Evolutionary conservation across 345 rosid species (phyloP).

Genomic region (Gossypium arboreum): DNA sequence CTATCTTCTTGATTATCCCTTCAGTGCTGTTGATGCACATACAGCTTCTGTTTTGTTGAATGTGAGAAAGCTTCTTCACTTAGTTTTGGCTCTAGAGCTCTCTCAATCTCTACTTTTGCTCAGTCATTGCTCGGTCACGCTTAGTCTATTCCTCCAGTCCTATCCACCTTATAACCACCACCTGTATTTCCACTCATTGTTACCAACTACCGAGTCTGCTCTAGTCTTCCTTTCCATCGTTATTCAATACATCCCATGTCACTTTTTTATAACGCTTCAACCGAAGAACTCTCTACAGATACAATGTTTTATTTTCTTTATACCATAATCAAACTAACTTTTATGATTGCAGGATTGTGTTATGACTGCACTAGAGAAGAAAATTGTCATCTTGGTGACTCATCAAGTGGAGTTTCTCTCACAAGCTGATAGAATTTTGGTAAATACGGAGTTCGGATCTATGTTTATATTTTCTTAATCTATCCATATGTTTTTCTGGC

Average conservation of each 20-base stretch:
- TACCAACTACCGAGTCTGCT: no score
- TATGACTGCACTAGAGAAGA: constrained; percentile 43
- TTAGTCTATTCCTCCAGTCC: no score
- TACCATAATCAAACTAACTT: not conserved
- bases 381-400: constrained; percentile 73
- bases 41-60: constrained; percentile 66
- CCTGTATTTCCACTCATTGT: no score
- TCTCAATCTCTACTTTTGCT: no score
- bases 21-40: constrained; percentile 82
- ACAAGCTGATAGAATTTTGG: constrained; percentile 56
- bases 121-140: no score
- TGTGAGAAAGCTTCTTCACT: constrained; percentile 34
- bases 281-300: constrained; percentile 22
- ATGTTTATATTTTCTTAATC: not conserved
- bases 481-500: constrained; percentile 3
- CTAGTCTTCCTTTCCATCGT: no score
- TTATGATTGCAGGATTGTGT: constrained; percentile 62
- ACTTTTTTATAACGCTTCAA: constrained; percentile 25
- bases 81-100: no score
- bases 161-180: no score
- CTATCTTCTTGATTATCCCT: constrained; percentile 79
- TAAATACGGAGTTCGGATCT: constrained; percentile 13
- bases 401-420: constrained; percentile 88
- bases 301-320: constrained; percentile 2
- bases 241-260: no score